phyloP scores from a whole-genome alignment of 352 stramenopile genomes.

The Pythium sukuiense region DNA sequence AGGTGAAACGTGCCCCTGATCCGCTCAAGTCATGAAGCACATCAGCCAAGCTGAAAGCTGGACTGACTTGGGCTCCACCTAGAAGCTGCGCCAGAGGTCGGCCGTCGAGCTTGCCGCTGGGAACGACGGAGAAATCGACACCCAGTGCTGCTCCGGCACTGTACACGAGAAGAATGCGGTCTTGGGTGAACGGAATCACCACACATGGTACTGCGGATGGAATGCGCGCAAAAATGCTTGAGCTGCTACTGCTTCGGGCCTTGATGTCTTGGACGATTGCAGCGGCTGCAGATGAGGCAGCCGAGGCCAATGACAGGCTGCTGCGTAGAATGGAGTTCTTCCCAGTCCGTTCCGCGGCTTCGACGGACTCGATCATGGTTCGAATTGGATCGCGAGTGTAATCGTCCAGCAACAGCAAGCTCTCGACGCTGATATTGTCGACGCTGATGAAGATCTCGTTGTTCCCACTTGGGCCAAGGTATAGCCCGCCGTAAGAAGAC shows the following conservation, averaged over 20 bases:
- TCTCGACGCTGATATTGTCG: slow-evolving; percentile 48
- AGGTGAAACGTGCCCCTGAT: slow-evolving; percentile 55
- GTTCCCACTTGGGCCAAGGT: slow-evolving; percentile 46
- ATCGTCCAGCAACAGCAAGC: slow-evolving; percentile 55
- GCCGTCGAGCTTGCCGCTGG: slow-evolving; percentile 52
- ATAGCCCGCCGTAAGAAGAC: slow-evolving; percentile 57
- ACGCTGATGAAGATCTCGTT: slow-evolving; percentile 50
- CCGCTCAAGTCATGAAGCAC: slow-evolving; percentile 44
- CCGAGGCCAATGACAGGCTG: slow-evolving; percentile 57
- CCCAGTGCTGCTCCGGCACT: slow-evolving; percentile 37
- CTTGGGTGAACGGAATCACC: slow-evolving; percentile 44
- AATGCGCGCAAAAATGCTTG: slow-evolving; percentile 55
- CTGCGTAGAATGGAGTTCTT: slow-evolving; percentile 48
- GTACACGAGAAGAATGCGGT: slow-evolving; percentile 59
- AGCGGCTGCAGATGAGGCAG: slow-evolving; percentile 58
- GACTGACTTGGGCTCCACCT: slow-evolving; percentile 35
- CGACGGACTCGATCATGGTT: slow-evolving; percentile 66
- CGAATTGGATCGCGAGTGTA: slow-evolving; percentile 69
- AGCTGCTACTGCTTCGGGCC: slow-evolving; percentile 26
- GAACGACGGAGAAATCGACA: slow-evolving; percentile 43
- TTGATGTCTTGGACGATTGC: slow-evolving; percentile 77
- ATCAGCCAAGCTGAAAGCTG: slow-evolving; percentile 36
- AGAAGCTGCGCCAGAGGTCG: slow-evolving; percentile 57
- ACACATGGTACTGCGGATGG: slow-evolving; percentile 50
- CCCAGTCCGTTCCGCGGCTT: slow-evolving; percentile 50